Evolutionary conservation across 2,329 filamentous ascomycete genomes (phyloP), one percentile per base, ranked within the genome.

Genomic region (Daldinia eschscholtzii): DNA sequence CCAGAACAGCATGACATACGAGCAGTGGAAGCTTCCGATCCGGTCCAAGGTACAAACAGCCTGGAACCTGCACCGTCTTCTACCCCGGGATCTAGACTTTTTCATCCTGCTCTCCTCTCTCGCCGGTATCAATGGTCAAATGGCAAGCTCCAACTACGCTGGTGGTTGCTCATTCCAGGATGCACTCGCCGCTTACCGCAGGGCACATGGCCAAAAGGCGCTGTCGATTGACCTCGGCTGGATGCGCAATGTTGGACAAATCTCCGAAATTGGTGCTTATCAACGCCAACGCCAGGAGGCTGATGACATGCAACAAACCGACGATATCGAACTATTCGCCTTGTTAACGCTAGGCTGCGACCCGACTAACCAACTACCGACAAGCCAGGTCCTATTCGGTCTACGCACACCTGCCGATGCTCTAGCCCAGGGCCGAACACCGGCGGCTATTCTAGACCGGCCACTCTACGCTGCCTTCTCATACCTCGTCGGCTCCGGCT

Each of bases 101-200:
- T 73, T 72, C 48, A 42, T 70, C 10, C 50, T 88, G 23, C 80
- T 89, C 15, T 85, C 87, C 26, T 87, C 85, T 28, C 82, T 86
- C 0, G 81, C 85, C 0, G 85, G 85, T 41, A 79, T 88, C 6
- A 85, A 88, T 57, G 87, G 87, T 30, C 87, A 84, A 71, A 82
- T 83, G 3, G 85, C 86, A 0, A 87, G 89, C 67, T 82, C 85
- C 12, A 88, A 87, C 75, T 89, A 89, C 67, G 84, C 85, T 1
- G 86, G 86, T 0, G 86, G 84, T 6, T 87, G 87, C 72, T 78
- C 78, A 44, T 86, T 84, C 68, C 79, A 85, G 50, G 85, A 87
- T 42, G 50, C 68, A 3, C 35, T 74, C 1, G 71, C 67, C 3
- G 59, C 57, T 0, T 46, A 67, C 30, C 71, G 71, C n/a, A 23